A percentile compares a stretch with the other conserved stretches of the same genome.
phyloP scores from a whole-genome alignment of 176 grass and related monocot genomes.

The Pharus latifolius region DNA sequence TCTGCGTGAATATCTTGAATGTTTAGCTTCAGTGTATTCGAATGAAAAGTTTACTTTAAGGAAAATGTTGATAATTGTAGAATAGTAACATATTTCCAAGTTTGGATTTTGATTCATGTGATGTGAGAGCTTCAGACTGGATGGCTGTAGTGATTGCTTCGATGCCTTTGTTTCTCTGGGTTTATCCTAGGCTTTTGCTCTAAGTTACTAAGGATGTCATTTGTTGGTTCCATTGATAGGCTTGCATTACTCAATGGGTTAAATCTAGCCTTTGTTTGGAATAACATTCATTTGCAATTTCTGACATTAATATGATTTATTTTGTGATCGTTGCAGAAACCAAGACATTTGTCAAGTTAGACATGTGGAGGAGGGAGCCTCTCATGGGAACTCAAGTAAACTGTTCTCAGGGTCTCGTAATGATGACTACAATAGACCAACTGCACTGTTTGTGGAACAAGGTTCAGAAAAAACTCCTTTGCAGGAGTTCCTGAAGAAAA shows the following conservation, averaged over 20 bases:
- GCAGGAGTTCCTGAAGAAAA: not conserved
- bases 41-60: too few relatives aligned
- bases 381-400: not conserved
- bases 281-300: not conserved
- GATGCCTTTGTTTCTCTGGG: not conserved
- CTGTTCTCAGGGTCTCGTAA: not conserved
- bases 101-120: too few relatives aligned
- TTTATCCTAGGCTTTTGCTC: not conserved
- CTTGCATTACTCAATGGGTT: not conserved
- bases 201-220: not conserved
- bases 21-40: too few relatives aligned
- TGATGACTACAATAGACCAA: not conserved
- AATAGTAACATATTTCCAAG: too few relatives aligned
- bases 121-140: not conserved
- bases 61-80: too few relatives aligned
- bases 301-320: not conserved
- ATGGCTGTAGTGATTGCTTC: not conserved
- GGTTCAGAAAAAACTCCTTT: not conserved
- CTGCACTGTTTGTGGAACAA: not conserved
- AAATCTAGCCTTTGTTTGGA: not conserved
- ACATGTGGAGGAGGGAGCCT: not conserved
- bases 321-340: constrained; percentile 15
- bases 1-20: too few relatives aligned
- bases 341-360: not conserved
- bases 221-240: not conserved